phyloP scores from a whole-genome alignment of 2,329 filamentous ascomycete species.

The Penicillium sp. region DNA sequence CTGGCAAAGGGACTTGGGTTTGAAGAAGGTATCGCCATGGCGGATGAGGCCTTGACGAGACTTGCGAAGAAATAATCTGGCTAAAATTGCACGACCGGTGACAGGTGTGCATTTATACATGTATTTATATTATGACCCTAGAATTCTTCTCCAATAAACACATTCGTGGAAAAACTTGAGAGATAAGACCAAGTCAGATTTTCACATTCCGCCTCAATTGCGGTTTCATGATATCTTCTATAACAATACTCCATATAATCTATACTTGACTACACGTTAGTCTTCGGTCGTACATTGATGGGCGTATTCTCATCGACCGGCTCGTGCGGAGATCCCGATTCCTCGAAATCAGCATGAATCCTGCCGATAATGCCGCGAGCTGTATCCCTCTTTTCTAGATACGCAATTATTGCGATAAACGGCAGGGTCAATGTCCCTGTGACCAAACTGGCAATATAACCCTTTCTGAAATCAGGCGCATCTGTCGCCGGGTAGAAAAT shows the following conservation, averaged over 20 bases:
- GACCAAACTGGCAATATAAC: conserved; percentile 43
- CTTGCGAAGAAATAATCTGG: conserved; percentile 23
- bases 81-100: background rate
- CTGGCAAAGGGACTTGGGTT: conserved; percentile 52
- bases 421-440: conserved; percentile 41
- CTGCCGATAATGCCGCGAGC: conserved; percentile 12
- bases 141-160: conserved; percentile 11
- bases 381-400: conserved; percentile 30
- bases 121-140: conserved; percentile 14
- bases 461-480: conserved; percentile 41
- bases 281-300: conserved; percentile 1
- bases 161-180: background rate
- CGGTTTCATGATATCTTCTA: background rate
- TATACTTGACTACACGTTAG: background rate
- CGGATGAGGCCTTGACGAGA: conserved; percentile 32
- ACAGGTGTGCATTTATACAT: conserved; percentile 10
- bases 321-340: background rate
- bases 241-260: background rate
- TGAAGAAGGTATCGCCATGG: conserved; percentile 33
- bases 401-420: conserved; percentile 39
- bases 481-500: conserved; percentile 46
- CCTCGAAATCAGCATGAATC: background rate
- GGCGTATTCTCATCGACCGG: background rate
- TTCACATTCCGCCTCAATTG: background rate
- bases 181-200: background rate